Percentiles rank a stretch among this genome's conserved stretches.
Conservation (phyloP, 495 filamentous ascomycete species). For the Hyaloscypha finlandica region DNA sequence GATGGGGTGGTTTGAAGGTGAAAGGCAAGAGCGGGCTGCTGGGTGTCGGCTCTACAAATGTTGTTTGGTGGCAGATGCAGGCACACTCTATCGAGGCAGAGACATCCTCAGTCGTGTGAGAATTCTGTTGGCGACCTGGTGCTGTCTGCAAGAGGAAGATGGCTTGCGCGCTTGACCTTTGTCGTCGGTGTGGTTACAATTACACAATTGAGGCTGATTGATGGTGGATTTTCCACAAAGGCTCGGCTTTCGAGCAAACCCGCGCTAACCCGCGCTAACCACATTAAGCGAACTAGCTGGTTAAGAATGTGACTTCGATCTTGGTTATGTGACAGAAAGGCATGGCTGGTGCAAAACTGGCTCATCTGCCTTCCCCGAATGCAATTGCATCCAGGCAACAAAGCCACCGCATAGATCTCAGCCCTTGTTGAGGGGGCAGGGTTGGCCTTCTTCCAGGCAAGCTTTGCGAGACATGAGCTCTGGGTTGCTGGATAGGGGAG, state of each 20-base stretch:
- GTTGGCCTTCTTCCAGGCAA: too few relatives aligned
- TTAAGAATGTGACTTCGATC: background rate
- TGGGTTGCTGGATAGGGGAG: background rate
- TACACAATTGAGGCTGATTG: background rate
- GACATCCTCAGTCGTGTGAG: background rate
- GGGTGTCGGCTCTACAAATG: background rate
- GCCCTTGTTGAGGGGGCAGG: background rate
- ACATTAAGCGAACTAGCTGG: background rate
- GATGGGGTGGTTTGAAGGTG: constrained; percentile 7
- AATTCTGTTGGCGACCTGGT: background rate
- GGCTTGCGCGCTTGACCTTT: background rate
- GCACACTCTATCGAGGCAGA: background rate
- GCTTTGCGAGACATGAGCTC: too few relatives aligned
- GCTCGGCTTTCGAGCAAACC: background rate
- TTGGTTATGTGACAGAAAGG: background rate
- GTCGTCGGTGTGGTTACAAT: background rate
- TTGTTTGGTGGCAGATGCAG: background rate
- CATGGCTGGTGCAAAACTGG: background rate
- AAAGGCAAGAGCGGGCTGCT: constrained; percentile 6
- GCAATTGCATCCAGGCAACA: background rate
- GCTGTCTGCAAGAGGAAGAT: background rate
- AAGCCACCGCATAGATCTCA: background rate
- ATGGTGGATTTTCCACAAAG: background rate
- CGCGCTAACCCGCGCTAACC: background rate
- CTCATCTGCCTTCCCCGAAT: background rate